Evolutionary conservation across 2,329 filamentous ascomycete species (phyloP), one percentile per base, ranked within the genome.

Genomic region (Nemania sp.): DNA sequence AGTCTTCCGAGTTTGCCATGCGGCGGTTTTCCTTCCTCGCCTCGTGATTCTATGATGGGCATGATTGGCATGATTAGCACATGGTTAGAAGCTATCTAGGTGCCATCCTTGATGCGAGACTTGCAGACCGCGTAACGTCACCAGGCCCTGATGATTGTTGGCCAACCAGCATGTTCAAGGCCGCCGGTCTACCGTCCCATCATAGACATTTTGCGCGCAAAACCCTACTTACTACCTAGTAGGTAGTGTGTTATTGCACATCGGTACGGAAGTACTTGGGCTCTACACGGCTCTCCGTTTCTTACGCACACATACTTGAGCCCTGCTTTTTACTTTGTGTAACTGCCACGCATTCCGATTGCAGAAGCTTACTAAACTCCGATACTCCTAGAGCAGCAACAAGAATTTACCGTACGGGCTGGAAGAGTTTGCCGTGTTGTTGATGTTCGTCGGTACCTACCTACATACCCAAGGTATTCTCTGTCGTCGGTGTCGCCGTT

Each of bases 51-150:
- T 27, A 29, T 32, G 56, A 38, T 53, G 38, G 65, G 62, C 57
- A 47, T 65, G 66, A 62, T 68, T 62, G 66, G 66, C 57, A 47
- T 65, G 66, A 62, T 68, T 62, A 62, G 66, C 20, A 64, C n/a
- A 47, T 27, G 26, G 45, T 24, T 5, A 45, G 26, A 38, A 53
- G 55, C 29, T 51, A 43, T 41, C 24, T 41, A n/a, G n/a, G 20
- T 35, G 11, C 45, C 24, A 29, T 29, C 27, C 47, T 61, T 24
- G 45, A 63, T 57, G 54, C 59, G 41, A 61, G 29, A 38, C 67
- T 49, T 35, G 59, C 56, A 70, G 51, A 57, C 22, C 52, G 29
- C 38, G 24, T 60, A n/a, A 49, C 63, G 35, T 59, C 26, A 43
- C 51, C 29, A 41, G 58, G 64, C 51, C 47, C 60, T 67, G 67